Base-by-base conservation (phyloP, 208 protist species). In the Vickermania spadyakhi region DNA sequence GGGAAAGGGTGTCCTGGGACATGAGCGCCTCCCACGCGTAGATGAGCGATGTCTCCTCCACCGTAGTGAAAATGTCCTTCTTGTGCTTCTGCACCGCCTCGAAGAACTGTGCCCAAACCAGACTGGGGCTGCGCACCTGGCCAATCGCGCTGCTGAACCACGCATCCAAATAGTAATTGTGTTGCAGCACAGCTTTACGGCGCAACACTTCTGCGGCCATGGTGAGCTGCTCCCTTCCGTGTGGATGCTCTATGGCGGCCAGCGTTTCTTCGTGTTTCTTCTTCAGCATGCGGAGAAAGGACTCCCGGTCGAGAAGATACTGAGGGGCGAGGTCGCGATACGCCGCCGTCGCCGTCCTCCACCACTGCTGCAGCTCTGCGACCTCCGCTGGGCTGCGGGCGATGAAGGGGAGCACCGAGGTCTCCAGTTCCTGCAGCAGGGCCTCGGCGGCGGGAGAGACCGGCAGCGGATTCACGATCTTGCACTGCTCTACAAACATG, bases 161-260 rank as follows among this genome's bases (percentile, higher is more conserved):
- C 18, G 88, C 73, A 5, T 60, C 79, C 55, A 88, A 80, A 14
- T 91, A 63, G 18, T 64, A 63, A 64, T 94, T 94, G 31, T 84
- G 87, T 51, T 66, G 51, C 58, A 77, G 53, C 7, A 91, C 52
- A 0, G 75, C 73, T 60, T 77, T 80, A 45, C 87, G 83, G 3
- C 75, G 73, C 45, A 94, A 73, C 55, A 90, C 78, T 67, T 89
- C 83, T n/a, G 89, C 31, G n/a, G 80, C 87, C 26, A 91, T 56
- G 1, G 28, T 5, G 13, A 73, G 61, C 41, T 84, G 75, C 62
- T 82, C 64, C 18, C 65, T 58, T 18, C 26, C 30, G 11, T 63
- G 69, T 25, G 73, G 26, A 1, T 52, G 52, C 1, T 28, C 21
- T 41, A 83, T 71, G 31, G 62, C 70, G 2, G 61, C 57, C 28